Evolutionary conservation across 2,329 filamentous ascomycete genomes (phyloP), one percentile per base, ranked within the genome.

Genomic region (Trichophyton mentagrophytes): DNA sequence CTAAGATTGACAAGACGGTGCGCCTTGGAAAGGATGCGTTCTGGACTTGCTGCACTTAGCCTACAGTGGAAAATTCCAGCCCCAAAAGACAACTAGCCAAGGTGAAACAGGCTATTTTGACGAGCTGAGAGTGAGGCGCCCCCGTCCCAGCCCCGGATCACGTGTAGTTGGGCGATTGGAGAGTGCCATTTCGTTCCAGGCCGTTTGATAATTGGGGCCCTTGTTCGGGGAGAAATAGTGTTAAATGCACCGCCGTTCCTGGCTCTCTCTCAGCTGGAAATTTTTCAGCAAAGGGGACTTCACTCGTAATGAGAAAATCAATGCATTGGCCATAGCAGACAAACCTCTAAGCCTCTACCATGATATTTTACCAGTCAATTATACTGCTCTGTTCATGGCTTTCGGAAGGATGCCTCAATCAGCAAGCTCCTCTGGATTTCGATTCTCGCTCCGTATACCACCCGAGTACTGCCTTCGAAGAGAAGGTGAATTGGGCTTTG

Each of bases 401-500:
- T 44, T 42, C 58, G 25, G 27, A 57, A 27, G 56, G 55, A 61
- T 61, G 60, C 20, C n/a, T 42, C 46, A 46, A 56, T 42, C 55
- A 33, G 30, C 60, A 61, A 20, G 17, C 20, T 17, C 46, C 60
- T 20, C 13, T 61, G 22, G 33, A 30, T 20, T 33, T 55, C 20
- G 36, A 17, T 33, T 46, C 40, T 15, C 17, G 44, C 22, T 46
- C 20, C 15, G 44, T 47, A 22, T 58, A 44, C 9, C 55, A 27
- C 13, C 55, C 58, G 7, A 58, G 40, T 33, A 53, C 22, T 3
- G 44, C 55, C 36, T 61, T 61, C 25, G 60, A 61, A 20, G 27
- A 61, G 17, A 61, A 58, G 15, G 60, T 61, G 13, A 58, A 46
- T 33, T 61, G 60, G 60, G 58, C 60, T 3, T 20, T 61, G 13